Percentiles rank a stretch among this genome's conserved stretches.
These are phyloP conservation scores for Penicillium mononematosum DNA, from an alignment of 495 filamentous ascomycete genomes.

Conservation along the genomic window DNA sequence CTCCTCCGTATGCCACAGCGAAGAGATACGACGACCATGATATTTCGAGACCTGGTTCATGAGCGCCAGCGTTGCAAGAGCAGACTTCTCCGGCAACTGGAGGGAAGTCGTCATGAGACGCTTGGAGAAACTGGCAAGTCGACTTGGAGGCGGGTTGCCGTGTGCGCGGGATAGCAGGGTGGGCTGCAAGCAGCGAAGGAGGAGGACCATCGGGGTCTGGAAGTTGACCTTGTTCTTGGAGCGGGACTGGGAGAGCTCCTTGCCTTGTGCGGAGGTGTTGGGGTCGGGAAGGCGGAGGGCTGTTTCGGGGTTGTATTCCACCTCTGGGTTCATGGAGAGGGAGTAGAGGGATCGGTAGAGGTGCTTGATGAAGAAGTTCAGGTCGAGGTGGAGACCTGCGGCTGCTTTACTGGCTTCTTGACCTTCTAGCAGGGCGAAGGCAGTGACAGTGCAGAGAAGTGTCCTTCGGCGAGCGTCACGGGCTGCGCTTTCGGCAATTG, in stretches of 20 bases:
- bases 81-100: conserved; percentile 86
- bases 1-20: conserved; percentile 86
- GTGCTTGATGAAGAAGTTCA: conserved; percentile 91
- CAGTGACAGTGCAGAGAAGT: conserved; percentile 93
- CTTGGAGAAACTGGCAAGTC: conserved; percentile 91
- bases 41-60: conserved; percentile 70
- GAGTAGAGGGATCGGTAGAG: conserved; percentile 81
- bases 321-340: conserved; percentile 75
- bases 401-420: conserved; percentile 73
- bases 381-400: conserved; percentile 72
- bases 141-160: conserved; percentile 65
- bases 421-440: conserved; percentile 87
- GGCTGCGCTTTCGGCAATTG: conserved; percentile 20
- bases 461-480: conserved; percentile 78
- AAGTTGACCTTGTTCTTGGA: conserved; percentile 76
- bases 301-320: conserved; percentile 75
- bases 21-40: conserved; percentile 66
- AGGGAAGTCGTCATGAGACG: conserved; percentile 77
- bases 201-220: conserved; percentile 84
- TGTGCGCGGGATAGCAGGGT: conserved; percentile 56
- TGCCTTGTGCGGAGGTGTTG: conserved; percentile 37
- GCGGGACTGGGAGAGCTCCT: conserved; percentile 23
- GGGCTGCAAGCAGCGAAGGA: conserved; percentile 78
- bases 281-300: conserved; percentile 80
- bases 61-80: conserved; percentile 70